Base-by-base conservation (phyloP, 306 rosid genomes). In the Ceratonia siliqua region DNA sequence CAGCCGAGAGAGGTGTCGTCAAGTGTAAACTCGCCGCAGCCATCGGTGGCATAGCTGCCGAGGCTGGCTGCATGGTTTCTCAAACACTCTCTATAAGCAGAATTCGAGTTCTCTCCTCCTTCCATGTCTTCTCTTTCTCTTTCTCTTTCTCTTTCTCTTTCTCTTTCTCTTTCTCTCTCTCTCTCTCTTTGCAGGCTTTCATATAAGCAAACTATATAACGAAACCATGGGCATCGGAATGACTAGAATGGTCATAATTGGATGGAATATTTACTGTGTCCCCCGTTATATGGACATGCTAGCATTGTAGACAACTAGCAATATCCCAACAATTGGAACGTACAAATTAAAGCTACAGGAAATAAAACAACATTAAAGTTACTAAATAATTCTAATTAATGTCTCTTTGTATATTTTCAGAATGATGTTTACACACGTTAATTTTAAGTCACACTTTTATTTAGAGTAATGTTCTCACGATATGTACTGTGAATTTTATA, bases 11-110 rank as follows among this genome's bases (percentile, higher is more conserved):
- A 74, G 3, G 78, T 49, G 54, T 80, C 78, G 49, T 89, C 90
- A 1, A 84, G 52, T 0, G 93, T 92, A 84, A 90, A 92, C 81
- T 92, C 96, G 3, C 98, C 92, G 68, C 98, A 92, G 56, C 98
- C 98, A 36, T 92, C 96, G 20, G 96, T 92, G 73, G 98, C 96
- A 43, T 92, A 90, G 84, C 98, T 92, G 21, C 98, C 98, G 0
- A 92, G 90, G 46, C 82, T 92, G 61, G 98, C 98, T 83, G 98
- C 98, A 87, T 92, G 96, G 89, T 92, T 92, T 18, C 94, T 78
- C 43, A 90, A 49, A 14, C 98, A 92, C 79, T 92, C 96, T 81
- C 91, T 81, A 80, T 90, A 90, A 1, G 71, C 21, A 30, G 71
- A 84, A 9, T 78, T 80, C 1, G 87, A 68, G 52, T 45, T 62